Evolutionary conservation across 768 basidiomycete species (phyloP).

Genomic region (Phaeolepiota aurea): DNA sequence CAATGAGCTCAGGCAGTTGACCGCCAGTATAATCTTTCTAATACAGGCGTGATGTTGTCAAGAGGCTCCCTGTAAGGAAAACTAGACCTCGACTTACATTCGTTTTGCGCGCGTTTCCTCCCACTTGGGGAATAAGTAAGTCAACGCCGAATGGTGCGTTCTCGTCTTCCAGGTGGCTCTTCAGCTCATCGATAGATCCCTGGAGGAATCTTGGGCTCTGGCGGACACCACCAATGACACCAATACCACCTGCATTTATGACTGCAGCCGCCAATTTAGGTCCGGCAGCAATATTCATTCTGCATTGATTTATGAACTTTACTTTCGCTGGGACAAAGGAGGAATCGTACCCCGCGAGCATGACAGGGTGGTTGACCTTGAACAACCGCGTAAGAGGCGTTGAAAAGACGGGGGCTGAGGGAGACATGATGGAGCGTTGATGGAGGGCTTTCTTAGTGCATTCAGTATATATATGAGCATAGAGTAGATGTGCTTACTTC

Average conservation of each 20-base stretch:
- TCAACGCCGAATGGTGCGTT: slow-evolving; percentile 78
- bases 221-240: slow-evolving; percentile 79
- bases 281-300: slow-evolving; percentile 85
- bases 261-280: slow-evolving; percentile 81
- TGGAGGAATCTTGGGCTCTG: slow-evolving; percentile 68
- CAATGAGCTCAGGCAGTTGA: slow-evolving; percentile 67
- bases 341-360: slow-evolving; percentile 57
- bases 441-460: too few relatives aligned
- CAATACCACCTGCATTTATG: slow-evolving; percentile 87
- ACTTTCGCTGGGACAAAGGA: slow-evolving; percentile 4
- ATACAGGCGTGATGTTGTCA: neutral
- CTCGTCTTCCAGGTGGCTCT: slow-evolving; percentile 65
- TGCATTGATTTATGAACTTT: slow-evolving; percentile 13
- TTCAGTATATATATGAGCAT: neutral
- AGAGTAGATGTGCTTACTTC: neutral
- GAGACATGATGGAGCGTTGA: slow-evolving; percentile 45
- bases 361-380: slow-evolving; percentile 74
- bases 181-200: slow-evolving; percentile 62
- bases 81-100: slow-evolving; percentile 30
- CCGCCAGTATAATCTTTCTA: slow-evolving; percentile 72
- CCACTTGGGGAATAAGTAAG: slow-evolving; percentile 74
- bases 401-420: slow-evolving; percentile 54
- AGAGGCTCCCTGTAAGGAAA: neutral
- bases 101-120: slow-evolving; percentile 77
- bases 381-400: slow-evolving; percentile 74